Percentiles rank a stretch among this genome's conserved stretches.
phyloP scores from a whole-genome alignment of 306 rosid genomes.

The Cyamopsis tetragonoloba region DNA sequence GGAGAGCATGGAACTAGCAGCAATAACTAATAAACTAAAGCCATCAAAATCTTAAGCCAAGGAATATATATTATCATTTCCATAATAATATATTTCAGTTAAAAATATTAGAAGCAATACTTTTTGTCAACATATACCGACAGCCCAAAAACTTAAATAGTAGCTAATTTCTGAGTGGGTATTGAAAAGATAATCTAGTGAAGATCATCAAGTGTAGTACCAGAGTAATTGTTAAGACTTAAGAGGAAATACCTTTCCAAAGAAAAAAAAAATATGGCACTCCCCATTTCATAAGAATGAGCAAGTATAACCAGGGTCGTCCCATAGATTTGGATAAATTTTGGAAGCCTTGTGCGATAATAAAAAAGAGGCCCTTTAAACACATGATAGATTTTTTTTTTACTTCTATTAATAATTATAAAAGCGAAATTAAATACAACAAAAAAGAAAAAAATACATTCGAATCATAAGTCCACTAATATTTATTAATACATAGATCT shows the following conservation, averaged over 20 bases:
- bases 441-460: too few relatives aligned
- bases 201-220: neutral
- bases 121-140: neutral
- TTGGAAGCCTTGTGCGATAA: too few relatives aligned
- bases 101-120: neutral
- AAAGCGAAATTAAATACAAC: too few relatives aligned
- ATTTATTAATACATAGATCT: too few relatives aligned
- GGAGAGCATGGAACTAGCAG: neutral
- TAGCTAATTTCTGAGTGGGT: neutral
- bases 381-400: too few relatives aligned
- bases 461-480: too few relatives aligned
- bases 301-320: too few relatives aligned
- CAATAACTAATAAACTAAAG: neutral
- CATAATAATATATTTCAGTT: neutral
- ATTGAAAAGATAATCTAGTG: neutral
- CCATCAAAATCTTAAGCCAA: neutral
- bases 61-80: neutral
- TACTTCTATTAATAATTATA: too few relatives aligned
- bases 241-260: constrained; percentile 53
- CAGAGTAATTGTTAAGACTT: neutral
- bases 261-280: constrained; percentile 62
- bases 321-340: too few relatives aligned
- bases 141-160: neutral
- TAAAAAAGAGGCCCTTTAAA: too few relatives aligned
- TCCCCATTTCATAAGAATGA: constrained; percentile 61